phyloP scores from a whole-genome alignment of 1,284 basidiomycete genomes.

The Hymenochaete sp. region DNA sequence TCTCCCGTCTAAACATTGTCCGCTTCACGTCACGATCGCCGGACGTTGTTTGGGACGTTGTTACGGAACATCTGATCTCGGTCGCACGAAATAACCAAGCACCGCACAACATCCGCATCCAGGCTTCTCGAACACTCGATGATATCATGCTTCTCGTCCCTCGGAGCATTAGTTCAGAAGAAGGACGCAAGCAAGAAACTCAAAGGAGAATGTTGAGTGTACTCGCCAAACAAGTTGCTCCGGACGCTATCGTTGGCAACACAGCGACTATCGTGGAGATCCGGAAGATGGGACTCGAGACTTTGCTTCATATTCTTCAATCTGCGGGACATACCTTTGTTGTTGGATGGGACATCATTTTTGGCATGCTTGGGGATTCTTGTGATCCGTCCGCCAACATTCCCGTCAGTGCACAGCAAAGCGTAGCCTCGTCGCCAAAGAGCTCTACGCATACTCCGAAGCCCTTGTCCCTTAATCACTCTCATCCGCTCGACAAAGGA shows the following conservation, averaged over 20 bases:
- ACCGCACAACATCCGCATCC: conserved; percentile 74
- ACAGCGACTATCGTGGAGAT: conserved; percentile 64
- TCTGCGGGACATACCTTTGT: conserved; percentile 85
- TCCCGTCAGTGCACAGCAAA: conserved; percentile 37
- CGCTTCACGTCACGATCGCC: conserved; percentile 76
- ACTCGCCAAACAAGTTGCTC: conserved; percentile 71
- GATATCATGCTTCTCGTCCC: conserved; percentile 70
- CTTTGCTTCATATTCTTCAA: conserved; percentile 83
- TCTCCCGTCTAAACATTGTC: conserved; percentile 76
- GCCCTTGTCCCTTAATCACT: conserved; percentile 44
- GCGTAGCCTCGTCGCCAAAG: conserved; percentile 30
- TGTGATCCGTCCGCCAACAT: conserved; percentile 46
- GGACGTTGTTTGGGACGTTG: conserved; percentile 78
- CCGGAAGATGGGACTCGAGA: conserved; percentile 80
- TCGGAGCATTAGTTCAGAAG: conserved; percentile 52
- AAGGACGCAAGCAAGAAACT: conserved; percentile 57
- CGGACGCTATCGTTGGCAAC: conserved; percentile 34
- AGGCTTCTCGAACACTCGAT: conserved; percentile 81
- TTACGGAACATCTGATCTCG: conserved; percentile 70
- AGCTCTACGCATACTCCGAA: conserved; percentile 33
- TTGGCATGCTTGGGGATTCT: conserved; percentile 80
- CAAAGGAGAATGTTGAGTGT: conserved; percentile 81
- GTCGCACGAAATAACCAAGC: conserved; percentile 61
- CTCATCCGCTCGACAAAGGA: conserved; percentile 44
- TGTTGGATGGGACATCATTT: conserved; percentile 89